phyloP scores from a whole-genome alignment of 441 rosid species.

The Jatropha podagrica region DNA sequence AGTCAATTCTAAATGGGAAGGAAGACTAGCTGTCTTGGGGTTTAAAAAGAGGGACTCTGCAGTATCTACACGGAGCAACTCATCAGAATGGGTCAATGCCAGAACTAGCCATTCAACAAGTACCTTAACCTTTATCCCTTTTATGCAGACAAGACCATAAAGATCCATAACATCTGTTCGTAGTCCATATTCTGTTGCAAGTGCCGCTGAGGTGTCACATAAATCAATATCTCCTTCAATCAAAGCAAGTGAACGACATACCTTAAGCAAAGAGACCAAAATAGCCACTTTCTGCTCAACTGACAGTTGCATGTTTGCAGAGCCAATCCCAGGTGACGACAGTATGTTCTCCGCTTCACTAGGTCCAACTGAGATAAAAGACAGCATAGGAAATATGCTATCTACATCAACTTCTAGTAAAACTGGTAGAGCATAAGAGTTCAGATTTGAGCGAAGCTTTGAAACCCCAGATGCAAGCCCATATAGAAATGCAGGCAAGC shows the following conservation, averaged over 20 bases:
- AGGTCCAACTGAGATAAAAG: conserved; percentile 58
- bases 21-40: conserved; percentile 88
- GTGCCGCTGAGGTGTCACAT: conserved; percentile 25
- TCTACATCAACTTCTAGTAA: conserved; percentile 82
- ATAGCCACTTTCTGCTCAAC: conserved; percentile 83
- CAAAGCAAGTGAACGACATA: conserved; percentile 83
- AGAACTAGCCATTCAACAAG: conserved; percentile 76
- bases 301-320: conserved; percentile 39
- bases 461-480: conserved; percentile 93
- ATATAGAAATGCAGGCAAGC: conserved; percentile 68
- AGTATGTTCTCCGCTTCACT: conserved; percentile 48
- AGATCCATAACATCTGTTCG: conserved; percentile 32
- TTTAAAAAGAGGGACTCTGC: conserved; percentile 91
- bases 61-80: conserved; percentile 90
- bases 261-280: conserved; percentile 85
- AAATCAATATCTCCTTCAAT: conserved; percentile 91
- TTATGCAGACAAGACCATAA: conserved; percentile 61
- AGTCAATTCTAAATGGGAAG: conserved; percentile 78
- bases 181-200: conserved; percentile 21
- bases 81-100: conserved; percentile 93
- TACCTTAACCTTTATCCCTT: conserved; percentile 68
- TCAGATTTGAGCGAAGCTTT: conserved; percentile 94
- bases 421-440: conserved; percentile 86
- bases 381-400: conserved; percentile 85
- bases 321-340: conserved; percentile 37